Conservation (phyloP, 768 basidiomycete species). For the Asterophora lycoperdoides region DNA sequence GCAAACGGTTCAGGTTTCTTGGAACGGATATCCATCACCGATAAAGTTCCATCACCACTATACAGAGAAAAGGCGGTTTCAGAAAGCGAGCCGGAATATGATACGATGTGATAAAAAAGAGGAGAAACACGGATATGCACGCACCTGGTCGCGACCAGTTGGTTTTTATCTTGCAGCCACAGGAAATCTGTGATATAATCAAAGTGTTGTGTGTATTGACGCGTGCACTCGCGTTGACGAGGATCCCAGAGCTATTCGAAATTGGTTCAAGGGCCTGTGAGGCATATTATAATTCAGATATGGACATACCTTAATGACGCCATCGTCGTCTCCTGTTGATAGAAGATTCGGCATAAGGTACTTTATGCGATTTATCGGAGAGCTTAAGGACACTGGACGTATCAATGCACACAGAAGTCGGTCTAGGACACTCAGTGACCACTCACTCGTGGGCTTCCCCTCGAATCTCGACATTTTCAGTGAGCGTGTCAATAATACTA, state of each 20-base stretch:
- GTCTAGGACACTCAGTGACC: slow-evolving; percentile 4
- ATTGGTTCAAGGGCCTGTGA: not conserved
- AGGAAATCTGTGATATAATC: slow-evolving; percentile 94
- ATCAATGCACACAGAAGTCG: slow-evolving; percentile 23
- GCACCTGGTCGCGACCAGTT: slow-evolving; percentile 85
- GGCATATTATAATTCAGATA: not conserved
- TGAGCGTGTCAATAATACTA: slow-evolving; percentile 66
- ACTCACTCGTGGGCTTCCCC: slow-evolving; percentile 66
- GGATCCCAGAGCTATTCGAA: slow-evolving; percentile 84
- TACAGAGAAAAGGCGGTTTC: slow-evolving; percentile 5
- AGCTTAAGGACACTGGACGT: slow-evolving; percentile 43
- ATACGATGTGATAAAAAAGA: not conserved
- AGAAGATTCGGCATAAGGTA: slow-evolving; percentile 65
- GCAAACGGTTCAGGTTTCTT: slow-evolving; percentile 74
- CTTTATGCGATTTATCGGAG: slow-evolving; percentile 84
- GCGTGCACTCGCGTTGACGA: slow-evolving; percentile 56
- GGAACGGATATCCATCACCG: slow-evolving; percentile 86
- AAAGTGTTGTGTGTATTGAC: slow-evolving; percentile 80
- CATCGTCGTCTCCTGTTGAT: slow-evolving; percentile 90
- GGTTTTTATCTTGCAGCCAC: slow-evolving; percentile 80
- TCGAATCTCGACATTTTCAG: slow-evolving; percentile 48
- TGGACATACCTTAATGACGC: slow-evolving; percentile 75
- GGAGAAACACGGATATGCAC: slow-evolving; percentile 12
- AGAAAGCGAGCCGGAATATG: not conserved
- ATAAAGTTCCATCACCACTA: slow-evolving; percentile 91